A percentile compares a stretch with the other conserved stretches of the same genome.
Evolutionary conservation across 768 basidiomycete species (phyloP).

Genomic region (Russula sp.): DNA sequence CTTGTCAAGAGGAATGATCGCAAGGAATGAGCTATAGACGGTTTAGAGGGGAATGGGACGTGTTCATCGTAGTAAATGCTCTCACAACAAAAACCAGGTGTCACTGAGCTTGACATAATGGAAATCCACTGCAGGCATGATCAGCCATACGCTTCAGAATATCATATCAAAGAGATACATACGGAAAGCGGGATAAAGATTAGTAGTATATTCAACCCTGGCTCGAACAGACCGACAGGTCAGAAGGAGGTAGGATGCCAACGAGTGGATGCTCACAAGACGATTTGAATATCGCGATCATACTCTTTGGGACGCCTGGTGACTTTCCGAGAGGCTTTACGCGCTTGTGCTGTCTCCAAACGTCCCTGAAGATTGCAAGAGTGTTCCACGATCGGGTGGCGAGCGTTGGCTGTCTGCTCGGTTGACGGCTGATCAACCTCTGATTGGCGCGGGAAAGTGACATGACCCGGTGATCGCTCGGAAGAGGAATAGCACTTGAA

Average conservation of each 20-base stretch:
- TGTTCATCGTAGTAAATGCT: constrained; percentile 10
- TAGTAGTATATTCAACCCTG: constrained; percentile 68
- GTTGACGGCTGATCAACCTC: not conserved
- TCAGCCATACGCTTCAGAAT: constrained; percentile 11
- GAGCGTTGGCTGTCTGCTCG: not conserved
- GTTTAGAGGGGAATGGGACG: not conserved
- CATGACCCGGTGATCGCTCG: not conserved
- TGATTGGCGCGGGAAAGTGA: not conserved
- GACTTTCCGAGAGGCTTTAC: constrained; percentile 41
- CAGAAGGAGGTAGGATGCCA: not conserved
- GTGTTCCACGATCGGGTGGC: not conserved
- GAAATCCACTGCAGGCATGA: constrained; percentile 58
- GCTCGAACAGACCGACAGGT: constrained; percentile 1
- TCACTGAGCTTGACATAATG: constrained; percentile 55
- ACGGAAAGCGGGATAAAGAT: constrained; percentile 72
- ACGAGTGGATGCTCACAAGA: constrained; percentile 49
- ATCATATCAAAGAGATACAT: constrained; percentile 30
- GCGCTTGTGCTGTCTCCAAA: constrained; percentile 21
- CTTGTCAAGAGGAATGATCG: constrained; percentile 84
- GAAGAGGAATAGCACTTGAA: not conserved
- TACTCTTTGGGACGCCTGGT: constrained; percentile 48
- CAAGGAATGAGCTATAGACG: constrained; percentile 62
- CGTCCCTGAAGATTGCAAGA: too few relatives aligned
- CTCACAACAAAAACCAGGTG: constrained; percentile 76
- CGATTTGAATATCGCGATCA: constrained; percentile 51